Base-by-base conservation (phyloP, 1,284 basidiomycete species). In the Meripilus lineatus region DNA sequence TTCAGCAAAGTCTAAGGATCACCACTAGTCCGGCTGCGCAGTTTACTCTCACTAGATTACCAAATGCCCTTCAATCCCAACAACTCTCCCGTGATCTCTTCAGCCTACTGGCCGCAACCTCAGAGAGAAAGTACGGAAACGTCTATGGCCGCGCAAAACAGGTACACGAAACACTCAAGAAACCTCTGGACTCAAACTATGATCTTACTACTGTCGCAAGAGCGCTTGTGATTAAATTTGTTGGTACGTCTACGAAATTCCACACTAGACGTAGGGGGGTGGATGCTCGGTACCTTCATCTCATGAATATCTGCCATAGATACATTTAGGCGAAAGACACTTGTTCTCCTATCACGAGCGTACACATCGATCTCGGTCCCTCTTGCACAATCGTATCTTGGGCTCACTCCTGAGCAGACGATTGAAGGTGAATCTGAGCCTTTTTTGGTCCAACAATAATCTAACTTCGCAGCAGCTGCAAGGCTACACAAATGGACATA, bases 311-410 rank as follows among this genome's bases (percentile, higher is more conserved):
- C n/a, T 36, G 24, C 13, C 28, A 30, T 38, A 74, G 70, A 66
- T 6, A 53, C 63, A 5, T 85, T 84, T 63, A 75, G 80, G 34
- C 55, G 58, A 45, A 70, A 75, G 50, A 79, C 78, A 0, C 71
- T 81, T 49, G 51, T 54, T 1, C 63, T 85, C 7, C 54, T 86
- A 15, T 70, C 75, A 10, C 72, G 68, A 54, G 79, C 79, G n/a
- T 85, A 83, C 61, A 71, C 74, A 1, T 76, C 79, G 2, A 62
- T 87, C 23, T 70, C 76, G 11, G 45, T 79, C 5, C 45, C 68
- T 2, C 64, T 81, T 4, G 77, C 75, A 4, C 69, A 76, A 50
- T 59, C 51, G 20, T 85, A 84, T 55, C 66, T 86, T 20, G 77
- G 78, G 17, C 58, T 79, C 34, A 52, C 67, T 1, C 50, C 61